Evolutionary conservation across 2,329 filamentous ascomycete genomes (phyloP).

Genomic region (Alternaria atra): DNA sequence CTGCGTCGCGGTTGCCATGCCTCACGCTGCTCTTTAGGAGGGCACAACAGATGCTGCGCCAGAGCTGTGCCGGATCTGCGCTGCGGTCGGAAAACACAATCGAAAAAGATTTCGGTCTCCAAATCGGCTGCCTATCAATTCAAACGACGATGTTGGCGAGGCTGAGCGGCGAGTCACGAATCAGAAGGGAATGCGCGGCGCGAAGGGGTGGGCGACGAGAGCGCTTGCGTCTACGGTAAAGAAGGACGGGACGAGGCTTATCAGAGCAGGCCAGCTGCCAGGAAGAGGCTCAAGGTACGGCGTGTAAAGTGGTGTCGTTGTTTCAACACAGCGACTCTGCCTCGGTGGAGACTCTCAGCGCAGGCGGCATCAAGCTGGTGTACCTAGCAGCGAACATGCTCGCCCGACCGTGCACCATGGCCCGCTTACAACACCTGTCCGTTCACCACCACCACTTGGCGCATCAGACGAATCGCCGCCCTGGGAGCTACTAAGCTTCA

Average conservation of each 20-base stretch:
- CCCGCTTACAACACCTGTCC: constrained; percentile 22
- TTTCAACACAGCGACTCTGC: constrained; percentile 25
- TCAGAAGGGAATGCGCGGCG: constrained; percentile 33
- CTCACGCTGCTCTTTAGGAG: constrained; percentile 28
- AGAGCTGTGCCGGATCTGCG: constrained; percentile 30
- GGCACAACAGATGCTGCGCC: constrained; percentile 33
- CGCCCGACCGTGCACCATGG: constrained; percentile 11
- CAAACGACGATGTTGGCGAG: constrained; percentile 24
- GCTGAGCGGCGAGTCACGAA: constrained; percentile 32
- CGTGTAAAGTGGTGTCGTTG: constrained; percentile 20
- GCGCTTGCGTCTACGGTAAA: constrained; percentile 23
- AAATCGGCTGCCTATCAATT: constrained; percentile 15
- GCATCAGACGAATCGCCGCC: constrained; percentile 18
- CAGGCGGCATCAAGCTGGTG: constrained; percentile 15
- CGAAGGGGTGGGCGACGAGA: constrained; percentile 27
- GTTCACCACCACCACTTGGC: constrained; percentile 18
- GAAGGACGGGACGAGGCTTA: constrained; percentile 23
- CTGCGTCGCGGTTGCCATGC: constrained; percentile 53
- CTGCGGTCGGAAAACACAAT: neutral
- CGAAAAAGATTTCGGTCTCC: neutral
- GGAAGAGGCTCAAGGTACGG: constrained; percentile 20
- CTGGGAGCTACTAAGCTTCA: constrained; percentile 11
- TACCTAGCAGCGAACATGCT: constrained; percentile 19
- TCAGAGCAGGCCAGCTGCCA: constrained; percentile 37
- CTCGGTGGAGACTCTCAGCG: constrained; percentile 19